Base-by-base conservation (phyloP, 768 basidiomycete species). In the Suillus occidentalis region DNA sequence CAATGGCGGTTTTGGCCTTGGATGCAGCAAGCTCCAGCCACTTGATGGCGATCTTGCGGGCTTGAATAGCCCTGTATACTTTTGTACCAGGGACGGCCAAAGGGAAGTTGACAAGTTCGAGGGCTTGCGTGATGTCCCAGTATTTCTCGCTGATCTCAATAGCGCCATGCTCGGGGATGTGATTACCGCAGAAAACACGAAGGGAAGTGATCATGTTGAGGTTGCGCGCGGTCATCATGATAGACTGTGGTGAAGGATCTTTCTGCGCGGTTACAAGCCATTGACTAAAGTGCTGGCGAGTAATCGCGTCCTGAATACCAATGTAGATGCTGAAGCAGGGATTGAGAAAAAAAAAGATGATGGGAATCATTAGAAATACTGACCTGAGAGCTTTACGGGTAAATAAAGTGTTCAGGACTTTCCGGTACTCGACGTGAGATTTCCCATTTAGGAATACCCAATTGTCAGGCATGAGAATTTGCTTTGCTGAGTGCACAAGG, bases 361-460 rank as follows among this genome's bases (percentile, higher is more conserved):
- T 25, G 31, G 16, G 14, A 34, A 37, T 39, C 43, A 37, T 50
- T 49, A 13, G 45, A 31, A 31, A 20, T 18, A 80, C 85, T 60
- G 74, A 94, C 94, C 90, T 87, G 52, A 99, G 88, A 5, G 96
- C 94, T 75, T 94, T 92, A 73, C 92, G 92, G 36, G 97, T 99
- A 82, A 99, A 99, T 45, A 99, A 85, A 39, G 84, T 81, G 76
- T 98, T 98, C 56, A 99, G 80, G 50, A 91, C 89, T 67, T 91
- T 91, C 66, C 97, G 92, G 77, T 97, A 99, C 28, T 97, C 94
- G 63, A 95, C 89, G 73, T 99, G 97, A 4, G 80, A 84, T 79
- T 95, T 98, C 28, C 97, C 97, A 61, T 87, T 97, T 49, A 99
- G 82, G 82, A 99, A 99, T n/a, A 99, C 97, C 95, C 95, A 97